Conservation (phyloP, 768 basidiomycete species). For the Trametes cinnabarina region DNA sequence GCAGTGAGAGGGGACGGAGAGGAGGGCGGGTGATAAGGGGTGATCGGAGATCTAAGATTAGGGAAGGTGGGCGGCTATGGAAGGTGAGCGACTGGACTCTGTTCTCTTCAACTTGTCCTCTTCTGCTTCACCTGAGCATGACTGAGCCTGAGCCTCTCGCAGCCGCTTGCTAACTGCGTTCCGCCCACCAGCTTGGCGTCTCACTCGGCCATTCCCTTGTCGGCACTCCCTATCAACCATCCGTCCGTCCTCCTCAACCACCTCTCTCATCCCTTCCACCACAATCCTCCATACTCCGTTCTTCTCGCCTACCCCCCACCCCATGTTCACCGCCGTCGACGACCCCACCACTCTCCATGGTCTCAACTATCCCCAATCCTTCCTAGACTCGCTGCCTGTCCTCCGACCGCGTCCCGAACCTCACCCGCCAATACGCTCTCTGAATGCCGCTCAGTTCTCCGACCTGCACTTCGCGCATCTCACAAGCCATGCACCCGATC, state of each 20-base stretch:
- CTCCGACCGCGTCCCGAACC: constrained; percentile 35
- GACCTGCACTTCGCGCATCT: constrained; percentile 61
- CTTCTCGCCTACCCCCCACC: constrained; percentile 2
- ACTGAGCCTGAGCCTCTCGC: constrained; percentile 4
- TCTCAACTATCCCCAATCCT: constrained; percentile 20
- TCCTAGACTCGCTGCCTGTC: constrained; percentile 25
- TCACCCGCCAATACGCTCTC: constrained; percentile 40
- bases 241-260: constrained; percentile 1
- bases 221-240: constrained; percentile 6
- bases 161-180: neutral
- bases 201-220: constrained; percentile 10
- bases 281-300: constrained; percentile 5
- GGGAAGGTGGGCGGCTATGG: constrained; percentile 5
- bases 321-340: constrained; percentile 7
- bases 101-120: neutral
- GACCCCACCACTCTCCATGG: constrained; percentile 18
- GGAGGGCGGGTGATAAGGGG: constrained; percentile 16
- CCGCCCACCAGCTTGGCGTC: neutral
- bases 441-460: constrained; percentile 50
- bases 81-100: neutral
- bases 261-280: constrained; percentile 9
- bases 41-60: constrained; percentile 19
- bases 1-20: constrained; percentile 2
- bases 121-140: neutral
- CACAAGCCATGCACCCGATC: constrained; percentile 73